Percentiles rank a stretch among this genome's conserved stretches.
Conservation (phyloP, 73 alveolate genomes). For the Tetrahymena malaccensis region DNA sequence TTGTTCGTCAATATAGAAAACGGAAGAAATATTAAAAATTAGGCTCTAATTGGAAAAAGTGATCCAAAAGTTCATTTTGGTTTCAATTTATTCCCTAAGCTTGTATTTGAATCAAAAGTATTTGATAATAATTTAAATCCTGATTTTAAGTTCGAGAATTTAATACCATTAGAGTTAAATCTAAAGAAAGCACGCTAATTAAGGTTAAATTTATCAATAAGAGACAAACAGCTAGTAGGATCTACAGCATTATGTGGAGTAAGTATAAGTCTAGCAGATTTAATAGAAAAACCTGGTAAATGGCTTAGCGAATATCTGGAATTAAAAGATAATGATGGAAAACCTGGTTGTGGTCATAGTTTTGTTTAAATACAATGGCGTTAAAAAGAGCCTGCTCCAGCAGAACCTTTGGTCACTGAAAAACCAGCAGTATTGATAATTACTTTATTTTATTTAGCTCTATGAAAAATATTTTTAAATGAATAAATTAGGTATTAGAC, state of each 20-base stretch:
- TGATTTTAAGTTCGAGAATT: constrained; percentile 1
- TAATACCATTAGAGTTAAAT: not conserved
- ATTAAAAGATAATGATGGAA: constrained; percentile 26
- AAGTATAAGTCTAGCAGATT: not conserved
- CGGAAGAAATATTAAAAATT: not conserved
- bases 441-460: not conserved
- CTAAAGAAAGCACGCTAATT: not conserved
- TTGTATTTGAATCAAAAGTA: not conserved
- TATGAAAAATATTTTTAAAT: not conserved
- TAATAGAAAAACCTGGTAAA: not conserved
- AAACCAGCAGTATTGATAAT: not conserved
- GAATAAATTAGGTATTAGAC: not conserved
- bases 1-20: not conserved
- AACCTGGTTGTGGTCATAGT: not conserved
- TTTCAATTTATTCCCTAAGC: not conserved
- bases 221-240: not conserved
- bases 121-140: constrained; percentile 17
- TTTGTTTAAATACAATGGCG: constrained; percentile 1
- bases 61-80: not conserved
- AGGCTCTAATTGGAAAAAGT: not conserved
- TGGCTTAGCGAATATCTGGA: constrained; percentile 20
- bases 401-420: not conserved
- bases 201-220: not conserved
- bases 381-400: not conserved
- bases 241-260: constrained; percentile 1